Evolutionary conservation across 2,329 filamentous ascomycete genomes (phyloP).

Genomic region (Fusarium clavum): DNA sequence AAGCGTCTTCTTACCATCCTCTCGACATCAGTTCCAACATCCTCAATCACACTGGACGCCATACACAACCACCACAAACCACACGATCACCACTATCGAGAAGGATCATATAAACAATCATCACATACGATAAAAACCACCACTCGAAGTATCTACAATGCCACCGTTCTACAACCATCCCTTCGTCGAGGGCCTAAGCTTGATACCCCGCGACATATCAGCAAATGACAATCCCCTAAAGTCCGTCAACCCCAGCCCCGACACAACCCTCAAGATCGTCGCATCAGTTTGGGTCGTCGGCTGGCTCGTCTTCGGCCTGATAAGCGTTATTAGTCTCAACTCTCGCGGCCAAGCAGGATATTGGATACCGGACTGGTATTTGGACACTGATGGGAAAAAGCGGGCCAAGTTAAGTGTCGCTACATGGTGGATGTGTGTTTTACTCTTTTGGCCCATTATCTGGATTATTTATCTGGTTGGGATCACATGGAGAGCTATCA

Average conservation of each 20-base stretch:
- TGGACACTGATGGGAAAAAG: slow-evolving; percentile 40
- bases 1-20: background rate
- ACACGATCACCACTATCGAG: background rate
- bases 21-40: slow-evolving; percentile 1
- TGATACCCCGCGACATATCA: background rate
- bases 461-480: slow-evolving; percentile 76
- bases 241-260: slow-evolving; percentile 4
- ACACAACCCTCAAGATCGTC: slow-evolving; percentile 40
- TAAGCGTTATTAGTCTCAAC: slow-evolving; percentile 50
- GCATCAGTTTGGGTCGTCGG: slow-evolving; percentile 44
- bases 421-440: slow-evolving; percentile 47
- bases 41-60: background rate
- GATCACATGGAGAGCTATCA: slow-evolving; percentile 59
- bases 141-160: background rate
- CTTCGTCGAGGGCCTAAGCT: background rate
- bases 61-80: background rate
- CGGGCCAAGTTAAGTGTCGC: slow-evolving; percentile 41
- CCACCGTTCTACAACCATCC: too few species aligned
- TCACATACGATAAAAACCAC: background rate
- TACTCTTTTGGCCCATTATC: slow-evolving; percentile 66
- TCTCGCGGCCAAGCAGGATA: slow-evolving; percentile 44
- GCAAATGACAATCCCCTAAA: slow-evolving; percentile 18
- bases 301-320: slow-evolving; percentile 49
- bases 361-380: slow-evolving; percentile 52
- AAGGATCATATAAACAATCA: fast-evolving